Conservation (phyloP, 2,329 filamentous ascomycete species). For the Verruconis gallopava region DNA sequence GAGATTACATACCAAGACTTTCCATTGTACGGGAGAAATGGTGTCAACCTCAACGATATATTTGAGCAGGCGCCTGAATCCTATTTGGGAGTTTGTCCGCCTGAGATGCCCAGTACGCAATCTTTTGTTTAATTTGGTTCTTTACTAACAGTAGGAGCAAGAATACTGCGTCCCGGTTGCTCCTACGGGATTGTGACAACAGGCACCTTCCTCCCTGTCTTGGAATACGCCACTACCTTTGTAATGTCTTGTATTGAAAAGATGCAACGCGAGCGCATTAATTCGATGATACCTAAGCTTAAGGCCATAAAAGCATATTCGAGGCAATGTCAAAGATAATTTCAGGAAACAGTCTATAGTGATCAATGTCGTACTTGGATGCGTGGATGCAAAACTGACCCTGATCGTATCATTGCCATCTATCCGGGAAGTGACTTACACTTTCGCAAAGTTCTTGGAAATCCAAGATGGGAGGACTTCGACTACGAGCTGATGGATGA, state of each 20-base stretch:
- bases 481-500: constrained; percentile 24
- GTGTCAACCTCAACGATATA: background rate
- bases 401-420: constrained; percentile 25
- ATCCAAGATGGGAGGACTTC: constrained; percentile 35
- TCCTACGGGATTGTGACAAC: constrained; percentile 2
- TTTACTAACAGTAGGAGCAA: too few relatives aligned
- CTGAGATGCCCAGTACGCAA: constrained; percentile 4
- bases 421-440: constrained; percentile 37
- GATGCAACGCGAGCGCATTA: constrained; percentile 35
- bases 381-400: constrained; percentile 17
- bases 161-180: constrained; percentile 4
- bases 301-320: constrained; percentile 39
- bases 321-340: constrained; percentile 31
- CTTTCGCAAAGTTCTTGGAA: constrained; percentile 34
- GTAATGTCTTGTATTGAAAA: constrained; percentile 37
- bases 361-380: constrained; percentile 16
- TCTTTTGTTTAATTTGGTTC: too few relatives aligned
- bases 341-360: constrained; percentile 34
- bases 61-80: constrained; percentile 4
- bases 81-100: constrained; percentile 3
- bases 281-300: constrained; percentile 31
- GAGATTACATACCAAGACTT: background rate
- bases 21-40: constrained; percentile 3
- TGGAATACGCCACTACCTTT: constrained; percentile 25
- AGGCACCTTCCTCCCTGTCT: constrained; percentile 3